phyloP scores from a whole-genome alignment of 176 grass and related monocot genomes.

The Zizania latifolia region DNA sequence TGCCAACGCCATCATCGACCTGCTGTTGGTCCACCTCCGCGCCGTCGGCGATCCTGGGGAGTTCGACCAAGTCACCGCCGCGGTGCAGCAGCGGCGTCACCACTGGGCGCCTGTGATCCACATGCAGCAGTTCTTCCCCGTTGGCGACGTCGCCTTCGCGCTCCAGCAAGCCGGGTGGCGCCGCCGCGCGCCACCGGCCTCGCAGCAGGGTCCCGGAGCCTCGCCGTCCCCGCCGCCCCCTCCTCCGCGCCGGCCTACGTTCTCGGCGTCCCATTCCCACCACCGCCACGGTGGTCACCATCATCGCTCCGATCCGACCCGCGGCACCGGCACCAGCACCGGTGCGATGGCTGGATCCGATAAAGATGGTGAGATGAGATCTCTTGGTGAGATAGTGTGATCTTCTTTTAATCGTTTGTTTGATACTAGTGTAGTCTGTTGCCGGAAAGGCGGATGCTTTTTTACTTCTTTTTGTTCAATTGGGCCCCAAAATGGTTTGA shows the following conservation, averaged over 20 bases:
- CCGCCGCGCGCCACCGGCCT: slow-evolving; percentile 18
- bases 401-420: slow-evolving; percentile 15
- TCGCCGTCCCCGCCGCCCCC: slow-evolving; percentile 28
- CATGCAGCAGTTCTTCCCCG: slow-evolving; percentile 92
- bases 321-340: background rate
- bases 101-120: slow-evolving; percentile 84
- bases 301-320: slow-evolving; percentile 23
- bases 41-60: slow-evolving; percentile 49
- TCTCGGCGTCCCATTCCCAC: slow-evolving; percentile 28
- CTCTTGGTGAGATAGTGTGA: background rate
- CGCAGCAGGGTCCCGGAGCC: slow-evolving; percentile 27
- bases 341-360: slow-evolving; percentile 23
- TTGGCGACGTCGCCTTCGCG: slow-evolving; percentile 57
- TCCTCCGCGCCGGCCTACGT: slow-evolving; percentile 12
- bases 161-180: slow-evolving; percentile 68
- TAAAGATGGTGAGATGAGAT: slow-evolving; percentile 32
- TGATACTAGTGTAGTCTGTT: background rate
- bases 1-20: slow-evolving; percentile 83
- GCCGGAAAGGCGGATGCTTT: background rate
- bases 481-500: background rate
- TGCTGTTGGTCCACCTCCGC: slow-evolving; percentile 66
- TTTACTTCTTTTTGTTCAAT: background rate
- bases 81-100: slow-evolving; percentile 67
- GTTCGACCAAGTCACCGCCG: slow-evolving; percentile 58
- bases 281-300: slow-evolving; percentile 25